phyloP scores from a whole-genome alignment of 2,329 filamentous ascomycete genomes.

The Fusarium oligoseptatum region DNA sequence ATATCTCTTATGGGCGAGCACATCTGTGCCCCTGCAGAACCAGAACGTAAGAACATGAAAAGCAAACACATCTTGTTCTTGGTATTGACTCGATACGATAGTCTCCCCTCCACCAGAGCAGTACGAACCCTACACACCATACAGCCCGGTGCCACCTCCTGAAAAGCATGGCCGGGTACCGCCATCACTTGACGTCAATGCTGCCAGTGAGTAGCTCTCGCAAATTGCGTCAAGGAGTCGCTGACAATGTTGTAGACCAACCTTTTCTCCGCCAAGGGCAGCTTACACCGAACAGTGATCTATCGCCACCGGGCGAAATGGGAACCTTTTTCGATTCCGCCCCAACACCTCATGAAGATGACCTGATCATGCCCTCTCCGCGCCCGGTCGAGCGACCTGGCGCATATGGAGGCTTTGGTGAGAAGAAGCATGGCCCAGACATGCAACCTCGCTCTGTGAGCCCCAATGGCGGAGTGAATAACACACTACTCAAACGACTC shows the following conservation, averaged over 20 bases:
- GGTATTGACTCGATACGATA: constrained; percentile 32
- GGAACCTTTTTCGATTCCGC: constrained; percentile 61
- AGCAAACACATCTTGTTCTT: background rate
- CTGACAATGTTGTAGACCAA: constrained; percentile 61
- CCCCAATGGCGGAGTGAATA: constrained; percentile 39
- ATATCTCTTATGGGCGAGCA: constrained; percentile 91
- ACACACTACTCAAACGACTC: constrained; percentile 70
- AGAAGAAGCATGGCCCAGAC: constrained; percentile 48
- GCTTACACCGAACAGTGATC: constrained; percentile 73
- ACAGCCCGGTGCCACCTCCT: constrained; percentile 44
- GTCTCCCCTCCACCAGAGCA: constrained; percentile 56
- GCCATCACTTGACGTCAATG: constrained; percentile 64
- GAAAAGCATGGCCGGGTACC: constrained; percentile 58
- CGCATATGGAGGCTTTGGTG: constrained; percentile 63
- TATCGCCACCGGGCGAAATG: constrained; percentile 67
- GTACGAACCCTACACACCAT: constrained; percentile 47
- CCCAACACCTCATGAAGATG: constrained; percentile 59
- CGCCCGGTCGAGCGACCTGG: constrained; percentile 58
- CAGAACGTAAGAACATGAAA: constrained; percentile 58
- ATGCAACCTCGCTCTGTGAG: constrained; percentile 42
- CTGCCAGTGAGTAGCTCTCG: constrained; percentile 61
- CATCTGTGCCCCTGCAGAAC: constrained; percentile 70
- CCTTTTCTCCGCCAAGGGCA: constrained; percentile 68
- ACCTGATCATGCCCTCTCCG: constrained; percentile 54
- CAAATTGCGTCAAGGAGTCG: constrained; percentile 6